Evolutionary conservation across 139 green algal genomes (phyloP).

Genomic region (Pleodorina starrii): DNA sequence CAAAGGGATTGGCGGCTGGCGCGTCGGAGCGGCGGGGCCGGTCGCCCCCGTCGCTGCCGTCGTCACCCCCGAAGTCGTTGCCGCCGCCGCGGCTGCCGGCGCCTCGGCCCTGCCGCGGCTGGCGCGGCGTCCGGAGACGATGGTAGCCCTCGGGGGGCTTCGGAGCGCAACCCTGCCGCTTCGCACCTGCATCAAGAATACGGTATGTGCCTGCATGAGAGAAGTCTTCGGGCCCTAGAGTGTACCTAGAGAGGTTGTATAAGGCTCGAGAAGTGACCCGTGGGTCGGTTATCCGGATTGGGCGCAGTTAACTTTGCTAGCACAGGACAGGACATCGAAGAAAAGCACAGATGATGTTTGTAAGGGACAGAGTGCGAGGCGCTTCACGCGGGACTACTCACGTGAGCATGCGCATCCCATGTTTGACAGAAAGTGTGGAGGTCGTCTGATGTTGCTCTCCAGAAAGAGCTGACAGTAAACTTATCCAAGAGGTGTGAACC

Average conservation of each 20-base stretch:
- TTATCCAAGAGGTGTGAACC: too few relatives aligned
- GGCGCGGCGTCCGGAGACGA: neutral
- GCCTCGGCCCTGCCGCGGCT: too few relatives aligned
- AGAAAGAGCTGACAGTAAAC: too few relatives aligned
- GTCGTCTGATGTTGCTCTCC: too few relatives aligned
- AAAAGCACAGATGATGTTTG: too few relatives aligned
- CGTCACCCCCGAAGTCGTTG: neutral
- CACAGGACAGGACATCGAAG: too few relatives aligned
- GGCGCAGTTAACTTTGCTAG: too few relatives aligned
- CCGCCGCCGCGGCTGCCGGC: neutral
- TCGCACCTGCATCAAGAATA: neutral
- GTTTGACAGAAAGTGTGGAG: too few relatives aligned
- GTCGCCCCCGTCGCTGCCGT: neutral
- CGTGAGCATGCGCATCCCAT: neutral
- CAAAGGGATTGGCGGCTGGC: neutral
- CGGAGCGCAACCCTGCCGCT: neutral
- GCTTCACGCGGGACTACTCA: neutral
- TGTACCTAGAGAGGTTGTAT: neutral
- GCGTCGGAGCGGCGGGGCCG: neutral
- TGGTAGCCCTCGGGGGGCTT: conserved; percentile 1
- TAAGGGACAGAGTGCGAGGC: too few relatives aligned
- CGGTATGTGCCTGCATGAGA: too few relatives aligned
- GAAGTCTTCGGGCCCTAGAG: neutral
- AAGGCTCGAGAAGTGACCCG: neutral
- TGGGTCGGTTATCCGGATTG: too few relatives aligned